Evolutionary conservation across 1,284 basidiomycete species (phyloP), one percentile per base, ranked within the genome.

Genomic region (Boletus subluridellus): DNA sequence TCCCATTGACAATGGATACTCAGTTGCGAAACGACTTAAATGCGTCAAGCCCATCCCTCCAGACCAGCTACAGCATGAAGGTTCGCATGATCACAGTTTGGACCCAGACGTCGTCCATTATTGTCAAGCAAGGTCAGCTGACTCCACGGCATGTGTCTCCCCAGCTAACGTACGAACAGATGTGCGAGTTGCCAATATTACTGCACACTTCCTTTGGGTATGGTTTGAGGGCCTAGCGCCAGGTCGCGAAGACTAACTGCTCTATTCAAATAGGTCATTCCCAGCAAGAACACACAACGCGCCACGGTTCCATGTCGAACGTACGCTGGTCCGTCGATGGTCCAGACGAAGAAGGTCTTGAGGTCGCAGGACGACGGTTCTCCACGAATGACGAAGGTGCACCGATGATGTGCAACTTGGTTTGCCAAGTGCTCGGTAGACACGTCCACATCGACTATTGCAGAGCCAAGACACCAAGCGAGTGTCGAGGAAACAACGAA

Each of bases 381-480:
- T 81, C 76, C 0, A 66, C 80, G 0, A 77, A 77, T 30, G 82
- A 85, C 50, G 80, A 81, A 39, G 84, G 85, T 17, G 82, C 82
- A 1, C 85, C 85, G 0, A 84, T 86, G 80, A 75, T 86, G 70
- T 87, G 85, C 67, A 82, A 76, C 45, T 67, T 85, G 15, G 71
- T 84, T 57, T 78, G 70, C 62, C 56, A 80, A 38, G 59, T 60
- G 2, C 52, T 72, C 0, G 69, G 70, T 21, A 59, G 71, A 34
- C 85, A 86, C 55, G 73, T 72, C 0, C 85, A 86, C 60, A 70
- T 86, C 50, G 82, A 82, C 60, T 81, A 78, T 60, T 86, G 85
- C 62, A 76, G 81, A 12, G 71, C 78, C 2, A 57, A 70, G 42
- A 60, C 64, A 15, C 64, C 63, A 0, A 65, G 58, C 0, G 57